Evolutionary conservation across 2,329 filamentous ascomycete genomes (phyloP).

Genomic region (Talaromyces funiculosus): DNA sequence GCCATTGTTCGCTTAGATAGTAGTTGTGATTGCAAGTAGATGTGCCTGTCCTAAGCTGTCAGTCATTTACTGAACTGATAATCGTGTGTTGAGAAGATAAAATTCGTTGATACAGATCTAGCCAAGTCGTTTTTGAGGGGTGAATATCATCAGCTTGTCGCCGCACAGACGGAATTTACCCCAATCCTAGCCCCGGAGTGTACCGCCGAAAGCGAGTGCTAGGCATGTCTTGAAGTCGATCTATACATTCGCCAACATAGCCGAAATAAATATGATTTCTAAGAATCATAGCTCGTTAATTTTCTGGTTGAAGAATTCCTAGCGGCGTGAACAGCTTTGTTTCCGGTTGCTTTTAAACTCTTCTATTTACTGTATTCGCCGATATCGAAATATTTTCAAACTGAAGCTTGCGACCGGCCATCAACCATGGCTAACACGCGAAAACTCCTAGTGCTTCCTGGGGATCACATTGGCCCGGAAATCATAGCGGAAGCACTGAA

Average conservation of each 20-base stretch:
- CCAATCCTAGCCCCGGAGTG: neutral
- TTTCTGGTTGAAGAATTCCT: too few relatives aligned
- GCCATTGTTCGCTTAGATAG: slow-evolving; percentile 8
- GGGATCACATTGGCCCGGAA: slow-evolving; percentile 7
- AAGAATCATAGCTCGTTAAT: too few relatives aligned
- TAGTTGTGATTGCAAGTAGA: neutral
- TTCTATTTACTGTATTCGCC: neutral
- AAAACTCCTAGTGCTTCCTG: slow-evolving; percentile 3
- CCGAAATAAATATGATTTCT: too few relatives aligned
- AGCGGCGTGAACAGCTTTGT: neutral
- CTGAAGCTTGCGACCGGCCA: too few relatives aligned
- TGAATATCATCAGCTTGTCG: neutral
- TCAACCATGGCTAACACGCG: neutral
- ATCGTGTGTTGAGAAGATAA: neutral
- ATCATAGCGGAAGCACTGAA: slow-evolving; percentile 9
- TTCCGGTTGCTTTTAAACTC: neutral
- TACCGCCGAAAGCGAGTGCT: neutral
- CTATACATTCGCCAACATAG: neutral
- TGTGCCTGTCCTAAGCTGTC: neutral
- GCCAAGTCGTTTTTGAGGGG: neutral
- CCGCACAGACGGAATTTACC: neutral
- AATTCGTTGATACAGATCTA: neutral
- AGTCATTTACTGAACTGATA: neutral
- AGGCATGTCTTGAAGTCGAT: neutral
- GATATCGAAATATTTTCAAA: neutral